Base-by-base conservation (phyloP, 1,139 yeast genomes). In the Taiozyma sp. region DNA sequence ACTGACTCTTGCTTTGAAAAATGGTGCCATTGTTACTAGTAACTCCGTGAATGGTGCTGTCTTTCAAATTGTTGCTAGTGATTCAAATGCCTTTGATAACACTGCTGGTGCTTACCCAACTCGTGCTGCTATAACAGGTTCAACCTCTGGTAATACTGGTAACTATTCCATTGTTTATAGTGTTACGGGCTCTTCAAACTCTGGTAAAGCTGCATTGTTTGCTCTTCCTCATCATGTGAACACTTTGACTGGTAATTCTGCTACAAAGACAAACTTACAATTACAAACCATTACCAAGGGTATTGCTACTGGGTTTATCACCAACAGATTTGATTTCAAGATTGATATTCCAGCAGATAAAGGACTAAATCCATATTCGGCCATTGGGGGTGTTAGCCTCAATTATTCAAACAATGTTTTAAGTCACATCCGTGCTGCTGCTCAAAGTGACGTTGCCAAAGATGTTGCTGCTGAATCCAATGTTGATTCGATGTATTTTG, bases 281-380 rank as follows among this genome's bases (percentile, higher is more conserved):
- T 62, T 86, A 44, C 88, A 81, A 55, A 83, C 91, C 0, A 81
- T 91, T 0, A 81, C 87, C 0, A 81, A 80, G 60, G 95, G 95
- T 13, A 63, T 61, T 4, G 85, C 86, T 83, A 71, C 68, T 42
- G 88, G 83, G 0, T 83, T 75, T 58, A 63, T 74, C 6, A 77
- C 86, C 2, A 69, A 75, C 46, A 64, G 62, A 37, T 73, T 85
- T 50, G 67, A 67, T 1, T 79, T 83, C 79, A 61, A 59, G 19
- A 55, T 66, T 3, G 59, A 69, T 13, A 74, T 83, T 28, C 88
- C 90, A 0, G 56, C 65, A 0, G 69, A 73, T 34, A 68, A 85
- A 29, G 68, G 69, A 42, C 79, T 81, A 67, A 83, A 77, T 32
- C 89, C 90, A 2, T 83, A 81, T 78, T 72, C 85, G 0, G 61